Conservation (phyloP, 2,329 filamentous ascomycete species). For the Fusarium zealandicum region DNA sequence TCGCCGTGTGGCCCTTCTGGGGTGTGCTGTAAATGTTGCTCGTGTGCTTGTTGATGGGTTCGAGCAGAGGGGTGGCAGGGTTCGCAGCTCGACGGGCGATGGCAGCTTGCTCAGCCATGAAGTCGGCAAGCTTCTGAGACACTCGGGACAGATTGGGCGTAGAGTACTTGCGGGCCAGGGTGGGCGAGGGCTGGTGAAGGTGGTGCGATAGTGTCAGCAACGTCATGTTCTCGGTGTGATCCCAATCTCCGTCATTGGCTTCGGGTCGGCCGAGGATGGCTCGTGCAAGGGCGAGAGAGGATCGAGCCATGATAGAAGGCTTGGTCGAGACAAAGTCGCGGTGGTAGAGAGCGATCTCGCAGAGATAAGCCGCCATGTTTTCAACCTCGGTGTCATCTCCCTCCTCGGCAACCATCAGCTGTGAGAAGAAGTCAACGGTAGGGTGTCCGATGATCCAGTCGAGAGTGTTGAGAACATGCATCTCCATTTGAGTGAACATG, state of each 20-base stretch:
- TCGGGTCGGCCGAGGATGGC: constrained; percentile 86
- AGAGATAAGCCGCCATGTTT: constrained; percentile 92
- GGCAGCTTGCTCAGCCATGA: constrained; percentile 66
- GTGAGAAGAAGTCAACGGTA: constrained; percentile 92
- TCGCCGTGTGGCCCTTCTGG: constrained; percentile 73
- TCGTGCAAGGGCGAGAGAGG: constrained; percentile 83
- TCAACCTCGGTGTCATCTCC: constrained; percentile 83
- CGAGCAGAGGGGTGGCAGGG: constrained; percentile 68
- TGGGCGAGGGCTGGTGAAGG: constrained; percentile 64
- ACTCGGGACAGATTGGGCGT: constrained; percentile 61
- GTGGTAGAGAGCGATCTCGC: constrained; percentile 94
- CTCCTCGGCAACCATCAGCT: constrained; percentile 84
- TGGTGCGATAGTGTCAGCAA: constrained; percentile 66
- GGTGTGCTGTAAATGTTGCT: constrained; percentile 76
- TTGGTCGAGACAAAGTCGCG: constrained; percentile 94
- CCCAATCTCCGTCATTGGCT: constrained; percentile 78
- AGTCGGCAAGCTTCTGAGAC: constrained; percentile 63
- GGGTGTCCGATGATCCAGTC: constrained; percentile 97
- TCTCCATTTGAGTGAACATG: constrained; percentile 99
- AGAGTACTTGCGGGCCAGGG: constrained; percentile 66
- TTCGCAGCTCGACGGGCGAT: constrained; percentile 57
- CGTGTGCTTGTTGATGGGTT: constrained; percentile 60
- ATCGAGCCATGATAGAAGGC: constrained; percentile 88
- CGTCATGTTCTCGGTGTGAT: constrained; percentile 73
- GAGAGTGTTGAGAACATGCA: constrained; percentile 97